phyloP scores from a whole-genome alignment of 495 filamentous ascomycete species.

The Aeminium ludgeri region DNA sequence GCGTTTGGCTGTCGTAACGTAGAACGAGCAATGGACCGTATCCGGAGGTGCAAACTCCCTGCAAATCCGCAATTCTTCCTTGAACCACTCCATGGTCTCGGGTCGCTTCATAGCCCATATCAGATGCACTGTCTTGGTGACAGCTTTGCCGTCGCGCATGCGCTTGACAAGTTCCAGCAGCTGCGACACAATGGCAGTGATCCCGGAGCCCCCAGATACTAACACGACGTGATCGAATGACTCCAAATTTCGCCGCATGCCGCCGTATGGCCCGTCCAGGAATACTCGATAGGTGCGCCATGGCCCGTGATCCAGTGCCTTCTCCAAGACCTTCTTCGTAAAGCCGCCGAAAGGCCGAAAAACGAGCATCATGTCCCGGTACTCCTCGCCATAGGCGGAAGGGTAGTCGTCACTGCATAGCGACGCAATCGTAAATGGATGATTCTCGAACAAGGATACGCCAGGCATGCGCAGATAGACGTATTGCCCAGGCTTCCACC shows the following conservation, averaged over 20 bases:
- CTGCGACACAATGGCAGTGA: constrained; percentile 84
- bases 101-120: constrained; percentile 80
- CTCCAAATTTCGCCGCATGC: constrained; percentile 78
- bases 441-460: constrained; percentile 76
- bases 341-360: constrained; percentile 86
- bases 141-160: constrained; percentile 82
- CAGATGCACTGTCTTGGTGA: constrained; percentile 76
- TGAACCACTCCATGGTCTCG: constrained; percentile 96
- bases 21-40: constrained; percentile 83
- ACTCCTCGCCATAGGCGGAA: constrained; percentile 70
- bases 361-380: constrained; percentile 73
- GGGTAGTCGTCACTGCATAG: constrained; percentile 77
- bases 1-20: constrained; percentile 59
- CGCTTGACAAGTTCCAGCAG: constrained; percentile 82
- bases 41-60: constrained; percentile 68
- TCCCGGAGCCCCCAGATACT: constrained; percentile 84
- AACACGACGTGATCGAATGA: constrained; percentile 87
- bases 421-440: constrained; percentile 90
- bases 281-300: constrained; percentile 80
- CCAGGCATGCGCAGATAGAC: constrained; percentile 89
- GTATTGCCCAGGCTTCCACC: constrained; percentile 86
- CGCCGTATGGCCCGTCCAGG: constrained; percentile 86
- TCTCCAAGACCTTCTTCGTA: constrained; percentile 60
- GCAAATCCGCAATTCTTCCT: constrained; percentile 82
- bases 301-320: constrained; percentile 62